These are phyloP conservation scores for Penicillium sclerotigenum DNA, from an alignment of 2,329 filamentous ascomycete genomes.

Conservation along the genomic window DNA sequence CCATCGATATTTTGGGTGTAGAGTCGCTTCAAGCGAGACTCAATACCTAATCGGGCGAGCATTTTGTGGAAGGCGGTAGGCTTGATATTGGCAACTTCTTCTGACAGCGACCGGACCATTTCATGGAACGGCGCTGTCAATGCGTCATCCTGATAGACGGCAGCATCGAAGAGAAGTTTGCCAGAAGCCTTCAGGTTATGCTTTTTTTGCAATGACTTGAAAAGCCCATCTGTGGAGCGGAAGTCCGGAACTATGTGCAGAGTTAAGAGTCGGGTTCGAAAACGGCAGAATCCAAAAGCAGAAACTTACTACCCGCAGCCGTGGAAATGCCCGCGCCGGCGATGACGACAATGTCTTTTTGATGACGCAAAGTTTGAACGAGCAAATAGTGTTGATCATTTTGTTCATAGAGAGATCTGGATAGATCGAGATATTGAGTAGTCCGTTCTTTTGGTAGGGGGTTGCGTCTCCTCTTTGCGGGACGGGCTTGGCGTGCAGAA, in stretches of 20 bases:
- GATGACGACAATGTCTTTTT: conserved; percentile 95
- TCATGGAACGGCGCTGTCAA: conserved; percentile 90
- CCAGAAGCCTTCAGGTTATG: conserved; percentile 91
- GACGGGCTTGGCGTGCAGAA: conserved; percentile 55
- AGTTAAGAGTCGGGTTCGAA: conserved; percentile 13
- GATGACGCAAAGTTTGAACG: conserved; percentile 72
- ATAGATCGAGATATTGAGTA: conserved; percentile 77
- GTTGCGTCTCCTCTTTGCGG: conserved; percentile 68
- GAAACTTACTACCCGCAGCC: conserved; percentile 76
- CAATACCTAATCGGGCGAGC: conserved; percentile 81
- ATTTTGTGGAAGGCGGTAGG: conserved; percentile 92
- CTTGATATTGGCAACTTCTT: conserved; percentile 70
- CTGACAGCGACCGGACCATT: conserved; percentile 88
- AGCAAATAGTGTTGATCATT: conserved; percentile 65
- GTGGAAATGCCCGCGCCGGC: conserved; percentile 96
- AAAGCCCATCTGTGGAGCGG: conserved; percentile 84
- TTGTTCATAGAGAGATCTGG: conserved; percentile 49
- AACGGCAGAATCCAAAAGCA: conserved; percentile 16
- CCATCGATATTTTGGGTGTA: conserved; percentile 98
- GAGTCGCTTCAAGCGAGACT: conserved; percentile 80
- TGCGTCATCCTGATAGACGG: conserved; percentile 88
- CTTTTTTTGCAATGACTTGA: conserved; percentile 77
- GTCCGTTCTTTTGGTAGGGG: conserved; percentile 65
- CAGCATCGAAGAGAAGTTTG: conserved; percentile 94
- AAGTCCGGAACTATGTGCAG: conserved; percentile 78